Evolutionary conservation across 106 monocot species (phyloP).

Genomic region (Acorus calamus): DNA sequence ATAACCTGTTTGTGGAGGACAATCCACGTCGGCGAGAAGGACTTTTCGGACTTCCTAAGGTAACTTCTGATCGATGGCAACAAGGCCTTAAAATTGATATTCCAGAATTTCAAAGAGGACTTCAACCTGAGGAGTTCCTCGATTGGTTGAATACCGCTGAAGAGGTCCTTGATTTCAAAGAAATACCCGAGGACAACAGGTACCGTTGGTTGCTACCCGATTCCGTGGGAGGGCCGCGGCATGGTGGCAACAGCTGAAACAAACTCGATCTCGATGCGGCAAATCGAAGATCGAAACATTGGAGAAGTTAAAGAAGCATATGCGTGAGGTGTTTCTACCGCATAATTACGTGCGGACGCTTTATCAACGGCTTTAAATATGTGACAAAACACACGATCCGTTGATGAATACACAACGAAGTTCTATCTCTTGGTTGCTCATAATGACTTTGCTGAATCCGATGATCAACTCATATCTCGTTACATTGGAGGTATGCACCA

Average conservation of each 20-base stretch:
- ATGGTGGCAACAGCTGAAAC: conserved; percentile 8
- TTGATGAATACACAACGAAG: conserved; percentile 10
- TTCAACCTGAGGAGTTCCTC: conserved; percentile 8
- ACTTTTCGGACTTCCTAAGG: too few species aligned
- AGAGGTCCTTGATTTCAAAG: conserved; percentile 7
- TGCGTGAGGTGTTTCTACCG: neutral
- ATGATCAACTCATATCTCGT: neutral
- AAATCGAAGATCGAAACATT: neutral
- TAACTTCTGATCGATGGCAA: too few species aligned
- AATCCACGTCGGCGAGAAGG: too few species aligned
- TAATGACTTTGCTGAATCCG: neutral
- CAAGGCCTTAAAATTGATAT: neutral
- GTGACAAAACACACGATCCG: neutral
- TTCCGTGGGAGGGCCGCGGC: neutral
- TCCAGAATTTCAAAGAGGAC: conserved; percentile 1
- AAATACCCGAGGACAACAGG: neutral
- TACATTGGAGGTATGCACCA: neutral
- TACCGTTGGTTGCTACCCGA: conserved; percentile 1
- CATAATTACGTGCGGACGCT: neutral
- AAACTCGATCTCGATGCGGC: neutral
- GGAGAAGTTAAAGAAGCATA: neutral
- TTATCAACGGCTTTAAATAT: conserved; percentile 7
- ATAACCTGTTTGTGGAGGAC: too few species aligned
- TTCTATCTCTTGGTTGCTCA: conserved; percentile 4
- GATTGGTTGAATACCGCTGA: conserved; percentile 7